Evolutionary conservation across 129 eudicot genomes (phyloP).

Genomic region (Saposhnikovia divaricata): DNA sequence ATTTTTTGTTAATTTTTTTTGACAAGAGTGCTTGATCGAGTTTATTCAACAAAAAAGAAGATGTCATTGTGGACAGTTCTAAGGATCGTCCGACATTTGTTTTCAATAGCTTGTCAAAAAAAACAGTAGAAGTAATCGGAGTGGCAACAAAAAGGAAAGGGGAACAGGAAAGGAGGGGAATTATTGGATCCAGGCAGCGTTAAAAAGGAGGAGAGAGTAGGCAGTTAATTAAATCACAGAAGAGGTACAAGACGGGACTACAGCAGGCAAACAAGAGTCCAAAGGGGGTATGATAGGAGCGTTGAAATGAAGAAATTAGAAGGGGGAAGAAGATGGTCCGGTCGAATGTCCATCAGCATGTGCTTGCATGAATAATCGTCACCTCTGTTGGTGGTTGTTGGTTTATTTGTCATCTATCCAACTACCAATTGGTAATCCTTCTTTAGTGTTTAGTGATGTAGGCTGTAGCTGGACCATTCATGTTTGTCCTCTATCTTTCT

Average conservation of each 20-base stretch:
- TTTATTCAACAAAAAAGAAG: too few relatives aligned
- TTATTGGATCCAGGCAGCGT: background rate
- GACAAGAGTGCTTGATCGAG: too few relatives aligned
- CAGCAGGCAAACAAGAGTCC: background rate
- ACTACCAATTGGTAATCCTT: background rate
- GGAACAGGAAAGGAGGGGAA: too few relatives aligned
- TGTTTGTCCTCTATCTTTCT: too few relatives aligned
- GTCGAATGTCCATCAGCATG: background rate
- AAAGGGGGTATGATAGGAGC: background rate
- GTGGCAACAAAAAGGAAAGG: too few relatives aligned
- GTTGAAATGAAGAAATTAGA: background rate
- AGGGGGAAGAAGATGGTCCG: slow-evolving; percentile 1
- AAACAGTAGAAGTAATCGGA: too few relatives aligned
- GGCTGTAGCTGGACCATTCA: too few relatives aligned
- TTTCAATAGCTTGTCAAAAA: too few relatives aligned
- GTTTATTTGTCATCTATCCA: background rate
- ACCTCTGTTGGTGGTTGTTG: background rate
- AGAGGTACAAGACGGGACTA: background rate
- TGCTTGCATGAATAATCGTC: background rate
- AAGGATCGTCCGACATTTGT: too few relatives aligned
- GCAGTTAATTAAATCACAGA: background rate
- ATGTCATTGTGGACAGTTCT: too few relatives aligned
- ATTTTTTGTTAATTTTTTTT: too few relatives aligned
- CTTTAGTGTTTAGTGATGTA: too few relatives aligned
- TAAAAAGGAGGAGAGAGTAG: background rate